Conservation (phyloP, 306 rosid species). For the Castanospermum australe region DNA sequence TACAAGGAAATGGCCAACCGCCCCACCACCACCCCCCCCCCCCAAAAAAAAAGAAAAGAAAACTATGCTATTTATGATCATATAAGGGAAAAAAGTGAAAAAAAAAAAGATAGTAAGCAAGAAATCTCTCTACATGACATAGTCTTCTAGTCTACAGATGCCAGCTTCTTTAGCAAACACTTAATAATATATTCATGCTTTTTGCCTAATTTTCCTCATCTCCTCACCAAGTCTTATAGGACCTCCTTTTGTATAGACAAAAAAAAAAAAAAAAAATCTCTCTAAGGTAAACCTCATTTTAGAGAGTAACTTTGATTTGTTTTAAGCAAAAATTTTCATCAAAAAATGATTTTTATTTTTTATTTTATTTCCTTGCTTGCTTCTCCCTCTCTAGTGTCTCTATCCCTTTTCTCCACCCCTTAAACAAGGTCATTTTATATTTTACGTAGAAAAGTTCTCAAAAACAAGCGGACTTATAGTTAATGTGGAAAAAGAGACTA, state of each 20-base stretch:
- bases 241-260: neutral
- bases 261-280: neutral
- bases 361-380: neutral
- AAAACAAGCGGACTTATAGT: neutral
- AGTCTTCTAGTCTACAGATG: neutral
- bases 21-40: no score
- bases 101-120: neutral
- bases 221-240: neutral
- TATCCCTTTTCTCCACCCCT: neutral
- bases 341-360: neutral
- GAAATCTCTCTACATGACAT: neutral
- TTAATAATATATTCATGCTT: neutral
- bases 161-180: neutral
- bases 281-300: neutral
- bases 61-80: neutral
- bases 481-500: neutral
- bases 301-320: neutral
- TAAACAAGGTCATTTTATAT: neutral
- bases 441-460: constrained; percentile 5
- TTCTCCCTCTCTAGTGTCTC: neutral
- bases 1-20: neutral
- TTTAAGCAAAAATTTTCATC: neutral
- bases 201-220: neutral
- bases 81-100: no score
- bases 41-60: no score